Base-by-base conservation (phyloP, 2,329 filamentous ascomycete genomes). In the Sporothrix protearum region DNA sequence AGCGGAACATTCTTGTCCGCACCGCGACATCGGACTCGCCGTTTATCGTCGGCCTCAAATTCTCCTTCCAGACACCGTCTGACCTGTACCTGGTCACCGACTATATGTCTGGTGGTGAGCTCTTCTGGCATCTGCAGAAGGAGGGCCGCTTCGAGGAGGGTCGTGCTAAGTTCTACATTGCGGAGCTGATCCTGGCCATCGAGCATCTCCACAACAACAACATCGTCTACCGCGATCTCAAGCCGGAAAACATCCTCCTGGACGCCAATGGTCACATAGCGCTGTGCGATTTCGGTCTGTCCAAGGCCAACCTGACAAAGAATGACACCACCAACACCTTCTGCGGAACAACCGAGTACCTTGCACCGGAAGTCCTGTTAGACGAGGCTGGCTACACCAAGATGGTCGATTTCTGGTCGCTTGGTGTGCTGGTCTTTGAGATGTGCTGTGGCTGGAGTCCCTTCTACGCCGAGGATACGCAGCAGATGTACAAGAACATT, bases 401-500 rank as follows among this genome's bases (percentile, higher is more conserved):
- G 83, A 98, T 99, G 96, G 96, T 99, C 7, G 96, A 99, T 80
- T 99, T 98, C 81, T 99, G 96, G 96, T 99, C 96, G 1, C 86
- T 99, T 14, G 96, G 96, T 71, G 96, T 99, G 64, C 85, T 99
- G 70, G 96, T 99, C 1, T 99, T 99, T 77, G 96, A 99, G 81
- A 99, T 99, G 96, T 99, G 96, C 84, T 99, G 96, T 77, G 96
- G 96, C 45, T 99, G 96, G 96, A 97, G 94, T 77, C 96, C 96
- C 0, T 99, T 99, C 82, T 99, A 98, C 77, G 96, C 96, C 71
- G 96, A 99, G 78, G 96, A 99, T 79, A 99, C 96, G 0, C 96
- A 99, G 81, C 96, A 99, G 81, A 99, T 99, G 96, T 99, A 99
- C 85, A 99, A 99, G 85, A 99, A 99, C 83, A 99, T 99, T 79